Percentiles rank a stretch among this genome's conserved stretches.
Conservation (phyloP, 257 asterid species). For the Linaria vulgaris region DNA sequence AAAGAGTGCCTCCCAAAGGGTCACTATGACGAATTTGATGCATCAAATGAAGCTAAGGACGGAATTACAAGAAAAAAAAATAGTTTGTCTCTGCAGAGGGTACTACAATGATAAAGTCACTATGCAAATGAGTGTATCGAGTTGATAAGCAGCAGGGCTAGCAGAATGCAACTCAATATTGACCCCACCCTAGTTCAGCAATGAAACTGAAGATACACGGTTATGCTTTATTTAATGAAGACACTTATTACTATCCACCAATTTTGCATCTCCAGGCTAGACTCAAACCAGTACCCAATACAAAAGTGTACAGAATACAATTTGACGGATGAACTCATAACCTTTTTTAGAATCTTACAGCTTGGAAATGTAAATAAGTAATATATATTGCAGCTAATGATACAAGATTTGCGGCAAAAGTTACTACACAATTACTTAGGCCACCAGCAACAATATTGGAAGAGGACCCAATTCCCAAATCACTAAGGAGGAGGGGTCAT, state of each 20-base stretch:
- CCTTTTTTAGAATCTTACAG: background rate
- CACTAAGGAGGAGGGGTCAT: too few relatives aligned
- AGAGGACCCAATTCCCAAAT: too few relatives aligned
- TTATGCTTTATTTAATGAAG: background rate
- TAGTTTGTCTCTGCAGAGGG: too few relatives aligned
- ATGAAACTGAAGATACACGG: background rate
- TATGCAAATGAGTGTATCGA: background rate
- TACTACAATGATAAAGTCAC: background rate
- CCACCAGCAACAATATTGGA: too few relatives aligned
- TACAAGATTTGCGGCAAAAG: background rate
- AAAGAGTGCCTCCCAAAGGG: background rate
- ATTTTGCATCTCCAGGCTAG: conserved; percentile 7
- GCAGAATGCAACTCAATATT: background rate
- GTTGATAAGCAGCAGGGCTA: conserved; percentile 7
- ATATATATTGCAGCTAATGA: background rate
- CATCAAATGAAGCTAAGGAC: background rate
- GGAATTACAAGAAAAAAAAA: background rate
- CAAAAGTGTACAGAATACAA: too few relatives aligned
- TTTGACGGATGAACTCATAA: background rate
- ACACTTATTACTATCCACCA: background rate
- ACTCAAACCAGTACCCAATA: background rate
- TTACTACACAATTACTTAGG: background rate
- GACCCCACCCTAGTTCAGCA: background rate
- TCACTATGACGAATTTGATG: background rate
- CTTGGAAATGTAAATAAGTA: too few relatives aligned